Evolutionary conservation across 2,329 filamentous ascomycete species (phyloP), one percentile per base, ranked within the genome.

Genomic region (Calonectria pseudoreteaudii): DNA sequence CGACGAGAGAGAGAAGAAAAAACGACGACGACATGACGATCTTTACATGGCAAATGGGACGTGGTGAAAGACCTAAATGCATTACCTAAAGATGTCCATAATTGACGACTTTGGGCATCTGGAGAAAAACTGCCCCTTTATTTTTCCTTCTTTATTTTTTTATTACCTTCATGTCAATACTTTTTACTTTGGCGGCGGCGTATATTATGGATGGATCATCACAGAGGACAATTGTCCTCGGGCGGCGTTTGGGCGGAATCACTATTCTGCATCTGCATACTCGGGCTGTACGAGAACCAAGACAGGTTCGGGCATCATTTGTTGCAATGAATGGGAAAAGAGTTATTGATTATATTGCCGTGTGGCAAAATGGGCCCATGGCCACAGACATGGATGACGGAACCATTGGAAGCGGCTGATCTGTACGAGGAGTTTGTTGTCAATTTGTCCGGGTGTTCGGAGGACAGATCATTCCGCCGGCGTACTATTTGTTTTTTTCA

Each of bases 81-180:
- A 72, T 77, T 74, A 72, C 74, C 72, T 69, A 74, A 72, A 70
- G 74, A 79, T 68, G 72, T 70, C 38, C n/a, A 72, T 70, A 31
- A 62, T 66, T 66, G 66, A 67, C 41, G 75, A 74, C 72, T 58
- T 50, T 53, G 68, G 41, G 64, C 67, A 76, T 80, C 73, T 74
- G 76, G 70, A 74, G 76, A 77, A 66, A 73, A 74, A 69, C 58
- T 76, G 44, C 75, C 75, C 76, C 73, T 71, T 62, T 47, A 23
- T 47, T 23, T 23, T 47, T 47, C n/a, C n/a, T 47, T 47, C 11
- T 23, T 47, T n/a, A 67, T 66, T 44, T 47, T 71, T 66, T 47
- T 47, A 23, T 47, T 47, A 47, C 69, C 72, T 81, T 80, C 79
- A 80, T 80, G 77, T 80, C 71, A 44, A 81, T 80, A 80, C 65